Evolutionary conservation across 2,329 filamentous ascomycete genomes (phyloP).

Genomic region (Colletotrichum lupini): DNA sequence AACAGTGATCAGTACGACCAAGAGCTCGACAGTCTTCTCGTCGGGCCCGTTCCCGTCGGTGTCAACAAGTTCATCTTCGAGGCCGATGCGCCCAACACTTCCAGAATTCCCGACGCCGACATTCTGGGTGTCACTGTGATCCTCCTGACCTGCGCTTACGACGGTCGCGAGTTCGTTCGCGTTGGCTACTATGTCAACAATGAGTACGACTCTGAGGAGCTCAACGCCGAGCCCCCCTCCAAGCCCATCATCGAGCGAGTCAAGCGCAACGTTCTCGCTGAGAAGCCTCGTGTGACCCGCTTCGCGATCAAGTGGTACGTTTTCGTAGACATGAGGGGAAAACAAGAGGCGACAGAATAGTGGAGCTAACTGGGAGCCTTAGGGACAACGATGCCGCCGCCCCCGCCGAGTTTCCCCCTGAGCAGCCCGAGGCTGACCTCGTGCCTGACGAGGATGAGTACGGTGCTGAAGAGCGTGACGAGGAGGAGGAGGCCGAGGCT

Average conservation of each 20-base stretch:
- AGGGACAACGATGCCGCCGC: constrained; percentile 99
- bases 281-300: constrained; percentile 96
- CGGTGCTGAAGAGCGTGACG: constrained; percentile 88
- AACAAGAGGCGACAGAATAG: not conserved
- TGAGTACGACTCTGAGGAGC: constrained; percentile 93
- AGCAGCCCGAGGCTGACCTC: constrained; percentile 95
- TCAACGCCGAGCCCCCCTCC: constrained; percentile 87
- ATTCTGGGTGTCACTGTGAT: constrained; percentile 98
- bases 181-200: constrained; percentile 99
- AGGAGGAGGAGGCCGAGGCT: constrained; percentile 69
- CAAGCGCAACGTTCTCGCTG: constrained; percentile 89
- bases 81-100: constrained; percentile 90
- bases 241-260: constrained; percentile 96
- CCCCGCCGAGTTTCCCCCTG: constrained; percentile 94
- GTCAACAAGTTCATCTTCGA: constrained; percentile 99
- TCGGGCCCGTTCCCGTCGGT: constrained; percentile 96
- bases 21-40: constrained; percentile 95
- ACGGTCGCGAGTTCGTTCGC: constrained; percentile 94
- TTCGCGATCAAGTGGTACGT: constrained; percentile 98
- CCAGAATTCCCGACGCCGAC: constrained; percentile 92
- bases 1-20: constrained; percentile 93
- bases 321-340: not conserved
- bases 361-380: constrained; percentile 30
- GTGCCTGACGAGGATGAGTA: constrained; percentile 89
- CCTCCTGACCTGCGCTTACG: constrained; percentile 95